Evolutionary conservation across 1,284 basidiomycete genomes (phyloP).

Genomic region (Trametes pubescens): DNA sequence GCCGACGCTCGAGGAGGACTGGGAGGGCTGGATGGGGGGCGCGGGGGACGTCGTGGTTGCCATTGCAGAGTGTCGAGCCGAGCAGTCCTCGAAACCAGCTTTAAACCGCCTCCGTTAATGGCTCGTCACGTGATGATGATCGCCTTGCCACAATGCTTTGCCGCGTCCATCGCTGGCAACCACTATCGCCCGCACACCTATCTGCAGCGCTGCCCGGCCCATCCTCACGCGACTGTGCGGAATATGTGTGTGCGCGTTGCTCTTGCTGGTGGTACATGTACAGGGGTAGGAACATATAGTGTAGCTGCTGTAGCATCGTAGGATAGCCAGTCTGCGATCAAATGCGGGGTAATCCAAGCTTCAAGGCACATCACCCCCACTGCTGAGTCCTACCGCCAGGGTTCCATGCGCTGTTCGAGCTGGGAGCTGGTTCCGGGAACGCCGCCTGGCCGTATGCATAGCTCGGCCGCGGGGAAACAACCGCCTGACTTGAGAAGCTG

Average conservation of each 20-base stretch:
- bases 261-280: background rate
- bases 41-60: slow-evolving; percentile 38
- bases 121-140: slow-evolving; percentile 33
- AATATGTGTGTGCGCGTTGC: background rate
- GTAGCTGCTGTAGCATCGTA: background rate
- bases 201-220: background rate
- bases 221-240: background rate
- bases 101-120: slow-evolving; percentile 31
- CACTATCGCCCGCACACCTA: background rate
- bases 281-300: background rate
- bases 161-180: slow-evolving; percentile 25
- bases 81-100: slow-evolving; percentile 28
- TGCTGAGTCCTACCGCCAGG: background rate
- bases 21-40: slow-evolving; percentile 36
- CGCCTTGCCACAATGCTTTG: slow-evolving; percentile 22
- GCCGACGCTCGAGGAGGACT: slow-evolving; percentile 42
- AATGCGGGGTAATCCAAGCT: slow-evolving; percentile 17
- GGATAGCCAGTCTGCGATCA: slow-evolving; percentile 8
- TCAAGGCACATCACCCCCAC: slow-evolving; percentile 9
- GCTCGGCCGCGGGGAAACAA: slow-evolving; percentile 28
- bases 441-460: slow-evolving; percentile 26
- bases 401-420: slow-evolving; percentile 9
- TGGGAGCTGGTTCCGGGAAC: slow-evolving; percentile 13
- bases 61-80: slow-evolving; percentile 31
- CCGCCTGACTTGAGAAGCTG: background rate